Conservation (phyloP, 768 basidiomycete species). For the Suillus lakei region DNA sequence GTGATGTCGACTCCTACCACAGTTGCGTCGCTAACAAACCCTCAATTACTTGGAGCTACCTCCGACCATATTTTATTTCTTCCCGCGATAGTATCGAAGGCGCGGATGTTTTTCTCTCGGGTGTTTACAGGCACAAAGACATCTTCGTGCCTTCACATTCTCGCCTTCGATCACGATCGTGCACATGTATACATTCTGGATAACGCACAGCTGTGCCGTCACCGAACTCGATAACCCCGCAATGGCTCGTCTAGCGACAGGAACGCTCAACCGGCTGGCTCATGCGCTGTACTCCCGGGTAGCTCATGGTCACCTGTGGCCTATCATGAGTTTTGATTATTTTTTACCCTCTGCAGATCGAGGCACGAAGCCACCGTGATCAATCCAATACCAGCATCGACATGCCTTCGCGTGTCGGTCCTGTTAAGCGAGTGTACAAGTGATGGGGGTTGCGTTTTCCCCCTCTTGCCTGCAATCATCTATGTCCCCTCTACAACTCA, state of each 20-base stretch:
- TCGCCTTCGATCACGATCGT: neutral
- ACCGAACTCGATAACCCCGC: neutral
- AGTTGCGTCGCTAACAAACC: neutral
- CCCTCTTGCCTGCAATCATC: neutral
- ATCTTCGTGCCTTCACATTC: neutral
- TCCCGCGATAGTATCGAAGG: neutral
- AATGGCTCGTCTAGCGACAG: constrained; percentile 3
- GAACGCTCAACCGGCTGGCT: neutral
- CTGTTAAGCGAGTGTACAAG: neutral
- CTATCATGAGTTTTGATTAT: neutral
- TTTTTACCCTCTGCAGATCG: neutral
- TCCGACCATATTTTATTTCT: neutral
- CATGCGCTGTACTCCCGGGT: neutral
- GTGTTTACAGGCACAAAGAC: neutral
- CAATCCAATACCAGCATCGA: neutral
- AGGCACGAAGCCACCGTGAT: neutral
- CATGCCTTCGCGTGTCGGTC: neutral
- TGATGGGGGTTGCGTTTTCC: neutral
- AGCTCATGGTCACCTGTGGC: neutral
- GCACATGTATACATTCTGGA: neutral
- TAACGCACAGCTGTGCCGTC: neutral
- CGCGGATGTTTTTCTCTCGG: neutral
- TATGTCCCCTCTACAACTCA: constrained; percentile 5
- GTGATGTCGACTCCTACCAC: neutral
- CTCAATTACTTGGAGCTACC: neutral